Conservation (phyloP, 176 grass and related monocot genomes). For the Saccharum spontaneum region DNA sequence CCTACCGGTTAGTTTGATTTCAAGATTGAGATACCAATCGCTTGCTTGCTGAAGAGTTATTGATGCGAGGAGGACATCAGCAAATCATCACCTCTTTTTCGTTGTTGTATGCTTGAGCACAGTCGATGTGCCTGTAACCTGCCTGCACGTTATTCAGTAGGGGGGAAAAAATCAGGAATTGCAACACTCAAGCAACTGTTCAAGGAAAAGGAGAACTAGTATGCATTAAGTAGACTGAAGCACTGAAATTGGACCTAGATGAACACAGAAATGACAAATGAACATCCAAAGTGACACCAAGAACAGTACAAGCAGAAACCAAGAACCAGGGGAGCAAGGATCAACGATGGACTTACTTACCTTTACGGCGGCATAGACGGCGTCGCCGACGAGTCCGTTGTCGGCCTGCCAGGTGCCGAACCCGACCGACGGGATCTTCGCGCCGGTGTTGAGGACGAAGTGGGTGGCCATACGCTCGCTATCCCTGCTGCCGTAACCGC, state of each 20-base stretch:
- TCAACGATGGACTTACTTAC: background rate
- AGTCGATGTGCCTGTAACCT: constrained; percentile 40
- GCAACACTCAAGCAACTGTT: background rate
- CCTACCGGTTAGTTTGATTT: background rate
- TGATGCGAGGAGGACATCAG: background rate
- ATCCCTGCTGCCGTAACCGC: background rate
- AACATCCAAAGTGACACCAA: background rate
- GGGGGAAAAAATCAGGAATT: background rate
- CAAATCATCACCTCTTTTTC: constrained; percentile 32
- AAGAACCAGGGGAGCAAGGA: background rate
- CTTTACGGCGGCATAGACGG: constrained; percentile 53
- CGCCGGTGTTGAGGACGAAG: constrained; percentile 66
- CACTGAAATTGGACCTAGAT: background rate
- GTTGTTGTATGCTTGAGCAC: constrained; percentile 35
- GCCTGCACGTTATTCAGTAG: background rate
- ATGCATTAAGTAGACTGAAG: background rate
- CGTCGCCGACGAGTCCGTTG: constrained; percentile 40
- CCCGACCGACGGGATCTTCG: constrained; percentile 64
- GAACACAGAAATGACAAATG: background rate
- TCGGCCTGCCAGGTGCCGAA: constrained; percentile 65
- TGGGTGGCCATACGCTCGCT: constrained; percentile 35
- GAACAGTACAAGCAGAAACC: background rate
- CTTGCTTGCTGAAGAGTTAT: background rate
- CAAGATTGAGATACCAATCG: background rate
- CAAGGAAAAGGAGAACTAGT: background rate